Evolutionary conservation across 208 protist species (phyloP).

Genomic region (Naegleria gruberi): DNA sequence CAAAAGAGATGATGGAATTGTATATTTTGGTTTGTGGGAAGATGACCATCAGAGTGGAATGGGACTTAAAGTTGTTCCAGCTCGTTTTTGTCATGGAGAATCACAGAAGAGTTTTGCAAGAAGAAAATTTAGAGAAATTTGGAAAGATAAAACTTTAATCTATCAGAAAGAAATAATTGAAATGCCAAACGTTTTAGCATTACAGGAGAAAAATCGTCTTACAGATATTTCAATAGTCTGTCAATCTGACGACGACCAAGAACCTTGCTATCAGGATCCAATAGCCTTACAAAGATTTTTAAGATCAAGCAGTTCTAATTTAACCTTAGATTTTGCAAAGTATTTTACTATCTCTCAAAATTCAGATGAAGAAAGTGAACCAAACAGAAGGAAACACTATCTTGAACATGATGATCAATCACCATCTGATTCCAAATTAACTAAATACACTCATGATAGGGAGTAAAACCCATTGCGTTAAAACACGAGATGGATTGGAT

Average conservation of each 20-base stretch:
- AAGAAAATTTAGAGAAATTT: conserved; percentile 4
- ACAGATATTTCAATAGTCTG: background rate
- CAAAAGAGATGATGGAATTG: conserved; percentile 5
- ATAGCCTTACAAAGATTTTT: too few relatives aligned
- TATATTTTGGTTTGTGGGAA: background rate
- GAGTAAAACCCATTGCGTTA: background rate
- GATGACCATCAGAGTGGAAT: conserved; percentile 17
- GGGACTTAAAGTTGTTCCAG: conserved; percentile 4
- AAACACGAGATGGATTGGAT: background rate
- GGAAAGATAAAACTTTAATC: background rate
- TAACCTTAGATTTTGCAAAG: too few relatives aligned
- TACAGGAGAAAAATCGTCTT: background rate
- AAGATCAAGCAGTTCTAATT: too few relatives aligned
- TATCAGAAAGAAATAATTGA: background rate
- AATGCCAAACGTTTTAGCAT: background rate
- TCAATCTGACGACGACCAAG: background rate
- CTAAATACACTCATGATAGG: background rate
- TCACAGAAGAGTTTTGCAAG: background rate
- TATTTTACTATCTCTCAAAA: too few relatives aligned
- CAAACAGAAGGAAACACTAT: background rate
- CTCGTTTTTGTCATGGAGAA: background rate
- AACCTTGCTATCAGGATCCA: too few relatives aligned
- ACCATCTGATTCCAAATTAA: background rate
- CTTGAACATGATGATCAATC: background rate
- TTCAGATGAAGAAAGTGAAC: background rate